Percentiles rank a stretch among this genome's conserved stretches.
Conservation (phyloP, 257 asterid genomes). For the Ocimum tenuiflorum region DNA sequence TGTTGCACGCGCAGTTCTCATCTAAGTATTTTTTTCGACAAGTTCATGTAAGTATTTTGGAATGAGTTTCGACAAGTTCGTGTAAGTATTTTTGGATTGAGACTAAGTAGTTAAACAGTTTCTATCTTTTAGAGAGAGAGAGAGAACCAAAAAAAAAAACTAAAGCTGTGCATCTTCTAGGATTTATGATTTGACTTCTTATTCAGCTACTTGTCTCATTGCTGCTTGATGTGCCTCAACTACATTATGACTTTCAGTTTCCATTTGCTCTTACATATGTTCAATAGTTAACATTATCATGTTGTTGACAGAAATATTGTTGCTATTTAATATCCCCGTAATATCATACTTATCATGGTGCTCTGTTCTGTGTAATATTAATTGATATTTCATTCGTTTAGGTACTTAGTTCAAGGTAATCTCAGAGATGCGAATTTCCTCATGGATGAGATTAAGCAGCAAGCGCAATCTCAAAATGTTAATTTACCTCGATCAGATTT, state of each 20-base stretch:
- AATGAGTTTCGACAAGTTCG: not conserved
- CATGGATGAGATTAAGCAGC: constrained; percentile 69
- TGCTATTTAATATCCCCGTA: not conserved
- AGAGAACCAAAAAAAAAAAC: too few species aligned
- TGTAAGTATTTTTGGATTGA: not conserved
- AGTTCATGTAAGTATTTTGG: not conserved
- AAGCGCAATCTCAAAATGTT: constrained; percentile 46
- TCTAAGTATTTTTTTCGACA: constrained; percentile 55
- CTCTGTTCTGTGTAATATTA: not conserved
- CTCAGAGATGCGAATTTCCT: constrained; percentile 87
- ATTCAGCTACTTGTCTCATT: not conserved
- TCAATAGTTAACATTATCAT: not conserved
- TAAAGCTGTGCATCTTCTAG: not conserved
- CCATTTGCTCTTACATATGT: not conserved
- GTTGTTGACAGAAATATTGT: not conserved
- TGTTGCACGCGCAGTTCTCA: constrained; percentile 77
- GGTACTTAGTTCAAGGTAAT: constrained; percentile 88
- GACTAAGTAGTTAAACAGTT: not conserved
- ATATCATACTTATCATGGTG: too few species aligned
- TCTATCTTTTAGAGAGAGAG: not conserved
- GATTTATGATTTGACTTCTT: not conserved
- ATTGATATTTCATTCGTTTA: constrained; percentile 9
- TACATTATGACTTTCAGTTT: not conserved
- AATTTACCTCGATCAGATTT: constrained; percentile 72
- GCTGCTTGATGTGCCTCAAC: not conserved